Evolutionary conservation across 2,329 filamentous ascomycete species (phyloP).

Genomic region (Verticillium dahliae): DNA sequence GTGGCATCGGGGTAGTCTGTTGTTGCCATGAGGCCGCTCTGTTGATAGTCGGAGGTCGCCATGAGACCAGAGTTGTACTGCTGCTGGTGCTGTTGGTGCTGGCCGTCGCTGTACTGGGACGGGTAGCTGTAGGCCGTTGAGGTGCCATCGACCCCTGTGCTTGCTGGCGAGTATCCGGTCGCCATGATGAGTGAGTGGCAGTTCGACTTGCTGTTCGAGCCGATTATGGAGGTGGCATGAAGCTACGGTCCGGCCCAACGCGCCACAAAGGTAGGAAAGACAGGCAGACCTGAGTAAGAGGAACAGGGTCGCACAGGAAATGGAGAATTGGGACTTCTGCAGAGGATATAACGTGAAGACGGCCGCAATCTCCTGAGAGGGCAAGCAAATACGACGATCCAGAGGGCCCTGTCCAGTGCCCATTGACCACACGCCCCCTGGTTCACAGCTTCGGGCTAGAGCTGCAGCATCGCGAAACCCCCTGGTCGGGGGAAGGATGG

Average conservation of each 20-base stretch:
- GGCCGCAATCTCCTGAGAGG: neutral
- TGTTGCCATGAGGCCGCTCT: neutral
- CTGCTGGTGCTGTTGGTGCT: neutral
- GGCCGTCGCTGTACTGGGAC: conserved; percentile 1
- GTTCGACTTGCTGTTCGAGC: neutral
- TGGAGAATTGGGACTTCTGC: neutral
- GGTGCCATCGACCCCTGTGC: conserved; percentile 3
- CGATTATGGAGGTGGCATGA: neutral
- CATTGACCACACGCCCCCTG: neutral
- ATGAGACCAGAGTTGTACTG: conserved; percentile 1
- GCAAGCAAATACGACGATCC: neutral
- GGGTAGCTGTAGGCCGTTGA: neutral
- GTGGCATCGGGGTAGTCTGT: neutral
- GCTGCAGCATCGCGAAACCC: neutral
- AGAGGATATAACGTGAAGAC: neutral
- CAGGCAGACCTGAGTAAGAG: neutral
- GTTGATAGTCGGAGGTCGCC: neutral
- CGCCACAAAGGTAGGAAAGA: neutral
- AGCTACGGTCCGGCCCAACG: neutral
- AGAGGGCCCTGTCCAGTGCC: neutral
- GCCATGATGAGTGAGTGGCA: neutral
- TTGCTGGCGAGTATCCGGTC: neutral
- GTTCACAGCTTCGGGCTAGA: neutral
- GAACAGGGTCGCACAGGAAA: neutral
- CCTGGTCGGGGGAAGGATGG: neutral